A percentile compares a stretch with the other conserved stretches of the same genome.
phyloP scores from a whole-genome alignment of 1,139 yeast species.

The Zygoascus hellenicus region DNA sequence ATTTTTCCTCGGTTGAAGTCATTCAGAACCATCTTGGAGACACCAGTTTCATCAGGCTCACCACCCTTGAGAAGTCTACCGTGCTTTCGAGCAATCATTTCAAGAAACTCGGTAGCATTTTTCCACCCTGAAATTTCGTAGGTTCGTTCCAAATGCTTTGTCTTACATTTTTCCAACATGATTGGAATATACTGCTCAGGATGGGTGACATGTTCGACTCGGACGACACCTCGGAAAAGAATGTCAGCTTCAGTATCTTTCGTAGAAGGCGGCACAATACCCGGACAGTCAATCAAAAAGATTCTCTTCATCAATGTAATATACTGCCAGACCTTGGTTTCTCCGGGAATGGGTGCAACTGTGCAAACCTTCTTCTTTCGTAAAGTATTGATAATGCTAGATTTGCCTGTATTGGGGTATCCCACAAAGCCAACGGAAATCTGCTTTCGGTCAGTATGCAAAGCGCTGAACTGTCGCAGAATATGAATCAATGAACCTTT shows the following conservation, averaged over 20 bases:
- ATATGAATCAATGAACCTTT: conserved; percentile 93
- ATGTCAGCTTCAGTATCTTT: conserved; percentile 93
- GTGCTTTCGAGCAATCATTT: conserved; percentile 82
- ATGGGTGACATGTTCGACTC: conserved; percentile 91
- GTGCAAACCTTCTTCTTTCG: conserved; percentile 93
- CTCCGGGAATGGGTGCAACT: conserved; percentile 98
- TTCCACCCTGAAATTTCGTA: conserved; percentile 93
- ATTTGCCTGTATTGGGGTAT: conserved; percentile 95
- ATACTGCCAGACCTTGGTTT: conserved; percentile 98
- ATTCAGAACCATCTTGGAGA: conserved; percentile 81
- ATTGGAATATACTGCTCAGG: conserved; percentile 96
- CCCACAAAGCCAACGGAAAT: conserved; percentile 97
- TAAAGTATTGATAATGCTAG: conserved; percentile 88
- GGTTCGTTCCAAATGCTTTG: conserved; percentile 89
- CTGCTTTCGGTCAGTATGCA: conserved; percentile 91
- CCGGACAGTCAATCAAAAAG: conserved; percentile 95
- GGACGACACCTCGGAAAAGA: conserved; percentile 90
- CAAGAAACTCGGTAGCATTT: conserved; percentile 77
- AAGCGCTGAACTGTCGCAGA: conserved; percentile 82
- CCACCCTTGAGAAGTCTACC: conserved; percentile 96
- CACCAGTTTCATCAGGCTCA: conserved; percentile 94
- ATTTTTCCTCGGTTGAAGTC: conserved; percentile 96
- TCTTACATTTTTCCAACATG: conserved; percentile 75
- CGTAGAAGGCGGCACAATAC: conserved; percentile 92
- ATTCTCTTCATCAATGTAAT: conserved; percentile 94